phyloP scores from a whole-genome alignment of 257 asterid genomes.

The Solanum chiquidenum region DNA sequence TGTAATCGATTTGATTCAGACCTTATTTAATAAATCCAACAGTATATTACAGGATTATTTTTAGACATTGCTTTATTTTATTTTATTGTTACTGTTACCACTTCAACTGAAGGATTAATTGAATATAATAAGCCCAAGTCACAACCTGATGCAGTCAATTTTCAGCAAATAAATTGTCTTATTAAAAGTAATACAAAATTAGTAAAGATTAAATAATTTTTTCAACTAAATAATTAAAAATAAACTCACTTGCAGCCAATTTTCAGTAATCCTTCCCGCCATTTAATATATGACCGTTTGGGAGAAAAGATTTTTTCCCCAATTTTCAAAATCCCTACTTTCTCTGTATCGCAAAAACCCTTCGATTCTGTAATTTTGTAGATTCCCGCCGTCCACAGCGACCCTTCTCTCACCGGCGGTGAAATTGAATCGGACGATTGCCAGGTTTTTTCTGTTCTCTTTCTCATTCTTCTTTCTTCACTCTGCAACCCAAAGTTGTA shows the following conservation, averaged over 20 bases:
- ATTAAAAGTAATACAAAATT: not conserved
- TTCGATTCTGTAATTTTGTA: not conserved
- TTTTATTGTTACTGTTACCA: not conserved
- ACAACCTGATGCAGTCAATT: too few species aligned
- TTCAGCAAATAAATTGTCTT: too few species aligned
- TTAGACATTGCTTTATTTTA: not conserved
- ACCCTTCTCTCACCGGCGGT: not conserved
- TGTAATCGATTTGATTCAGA: not conserved
- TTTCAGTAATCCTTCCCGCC: not conserved
- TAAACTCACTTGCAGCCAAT: not conserved
- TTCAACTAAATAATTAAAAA: too few species aligned
- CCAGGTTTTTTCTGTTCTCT: not conserved
- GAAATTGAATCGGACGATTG: not conserved
- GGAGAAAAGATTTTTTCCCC: not conserved
- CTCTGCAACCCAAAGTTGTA: not conserved
- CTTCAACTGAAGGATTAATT: not conserved
- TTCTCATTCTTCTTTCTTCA: not conserved
- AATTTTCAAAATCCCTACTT: not conserved
- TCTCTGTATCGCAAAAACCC: too few species aligned
- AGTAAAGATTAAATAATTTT: too few species aligned
- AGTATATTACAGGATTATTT: not conserved
- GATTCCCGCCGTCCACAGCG: rapidly evolving
- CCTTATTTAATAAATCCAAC: not conserved
- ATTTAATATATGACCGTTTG: not conserved
- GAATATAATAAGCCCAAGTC: too few species aligned